These are phyloP conservation scores for Suhomyces kilbournensis DNA, from an alignment of 805 yeast species.

Conservation along the genomic window DNA sequence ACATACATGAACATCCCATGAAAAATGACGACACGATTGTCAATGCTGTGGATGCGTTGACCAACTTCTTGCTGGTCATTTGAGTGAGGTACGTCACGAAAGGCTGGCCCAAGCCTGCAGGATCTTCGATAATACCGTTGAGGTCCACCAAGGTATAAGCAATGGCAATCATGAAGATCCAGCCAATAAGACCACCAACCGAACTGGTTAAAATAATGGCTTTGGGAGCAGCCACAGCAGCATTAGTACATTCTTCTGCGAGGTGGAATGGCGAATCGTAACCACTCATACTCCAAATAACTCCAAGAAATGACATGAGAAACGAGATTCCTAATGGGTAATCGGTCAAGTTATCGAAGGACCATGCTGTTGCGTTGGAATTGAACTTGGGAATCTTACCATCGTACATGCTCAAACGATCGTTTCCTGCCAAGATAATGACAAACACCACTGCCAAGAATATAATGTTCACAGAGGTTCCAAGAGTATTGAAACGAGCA, in stretches of 20 bases:
- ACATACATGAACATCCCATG: constrained; percentile 60
- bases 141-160: constrained; percentile 58
- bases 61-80: constrained; percentile 40
- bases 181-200: constrained; percentile 56
- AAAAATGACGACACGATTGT: constrained; percentile 41
- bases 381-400: constrained; percentile 47
- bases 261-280: constrained; percentile 74
- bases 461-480: constrained; percentile 48
- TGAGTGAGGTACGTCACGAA: constrained; percentile 55
- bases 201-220: constrained; percentile 60
- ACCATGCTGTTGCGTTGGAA: constrained; percentile 50
- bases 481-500: constrained; percentile 49
- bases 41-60: constrained; percentile 39
- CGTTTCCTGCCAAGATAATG: constrained; percentile 52
- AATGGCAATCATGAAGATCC: constrained; percentile 56
- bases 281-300: constrained; percentile 71
- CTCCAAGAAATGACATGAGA: constrained; percentile 57
- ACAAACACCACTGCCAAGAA: constrained; percentile 53
- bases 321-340: constrained; percentile 62
- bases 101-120: constrained; percentile 55
- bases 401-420: constrained; percentile 29
- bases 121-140: constrained; percentile 44
- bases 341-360: constrained; percentile 53
- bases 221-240: constrained; percentile 61
- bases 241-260: constrained; percentile 69